A percentile compares a stretch with the other conserved stretches of the same genome.
These are phyloP conservation scores for Xylaria sp. DNA, from an alignment of 2,329 filamentous ascomycete species.

Conservation along the genomic window DNA sequence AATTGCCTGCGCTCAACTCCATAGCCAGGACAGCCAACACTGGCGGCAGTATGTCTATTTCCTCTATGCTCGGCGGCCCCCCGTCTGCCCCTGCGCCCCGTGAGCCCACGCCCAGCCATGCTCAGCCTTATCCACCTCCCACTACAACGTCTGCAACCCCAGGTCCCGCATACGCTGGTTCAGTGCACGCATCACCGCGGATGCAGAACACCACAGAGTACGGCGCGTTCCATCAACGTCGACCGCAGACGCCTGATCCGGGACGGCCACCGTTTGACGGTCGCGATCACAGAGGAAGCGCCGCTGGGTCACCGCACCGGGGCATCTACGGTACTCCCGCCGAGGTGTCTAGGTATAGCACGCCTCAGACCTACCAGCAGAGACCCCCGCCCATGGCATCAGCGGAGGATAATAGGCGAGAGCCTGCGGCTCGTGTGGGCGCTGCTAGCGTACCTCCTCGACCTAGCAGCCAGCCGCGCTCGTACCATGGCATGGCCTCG, in stretches of 20 bases:
- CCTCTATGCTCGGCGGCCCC: conserved; percentile 68
- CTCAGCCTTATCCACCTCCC: conserved; percentile 57
- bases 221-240: conserved; percentile 65
- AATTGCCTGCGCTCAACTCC: conserved; percentile 53
- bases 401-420: conserved; percentile 59
- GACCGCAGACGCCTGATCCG: conserved; percentile 80
- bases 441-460: conserved; percentile 56
- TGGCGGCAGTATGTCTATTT: conserved; percentile 70
- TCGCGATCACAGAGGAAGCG: conserved; percentile 55
- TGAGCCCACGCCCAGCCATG: conserved; percentile 56
- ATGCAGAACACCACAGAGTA: conserved; percentile 69
- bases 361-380: conserved; percentile 66
- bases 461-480: conserved; percentile 64
- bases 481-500: conserved; percentile 58
- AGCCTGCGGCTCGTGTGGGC: conserved; percentile 50
- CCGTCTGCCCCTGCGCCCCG: conserved; percentile 55
- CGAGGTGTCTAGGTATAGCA: conserved; percentile 68
- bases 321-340: conserved; percentile 66
- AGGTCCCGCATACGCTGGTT: conserved; percentile 59
- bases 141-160: conserved; percentile 54
- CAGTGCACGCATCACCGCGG: conserved; percentile 66
- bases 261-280: conserved; percentile 63
- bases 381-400: conserved; percentile 60
- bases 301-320: conserved; percentile 61
- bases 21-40: conserved; percentile 58